Conservation (phyloP, 2,329 filamentous ascomycete species). For the Lasiodiplodia sp. region DNA sequence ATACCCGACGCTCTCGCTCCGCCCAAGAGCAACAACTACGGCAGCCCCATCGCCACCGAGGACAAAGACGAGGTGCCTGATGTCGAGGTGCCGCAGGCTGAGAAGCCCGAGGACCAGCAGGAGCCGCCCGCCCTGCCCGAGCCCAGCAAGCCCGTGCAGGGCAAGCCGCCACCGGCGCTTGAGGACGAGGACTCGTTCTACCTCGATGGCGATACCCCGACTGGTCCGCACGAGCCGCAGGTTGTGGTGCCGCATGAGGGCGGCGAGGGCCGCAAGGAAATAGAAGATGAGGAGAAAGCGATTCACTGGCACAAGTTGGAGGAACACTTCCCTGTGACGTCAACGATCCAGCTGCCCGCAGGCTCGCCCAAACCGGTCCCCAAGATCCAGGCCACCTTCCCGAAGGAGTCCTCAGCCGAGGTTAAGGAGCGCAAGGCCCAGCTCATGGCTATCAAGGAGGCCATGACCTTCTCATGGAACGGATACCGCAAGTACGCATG, state of each 20-base stretch:
- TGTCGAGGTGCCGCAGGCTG: constrained; percentile 43
- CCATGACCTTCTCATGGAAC: constrained; percentile 80
- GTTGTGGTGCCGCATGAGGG: constrained; percentile 15
- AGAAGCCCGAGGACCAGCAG: constrained; percentile 31
- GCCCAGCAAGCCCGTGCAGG: constrained; percentile 23
- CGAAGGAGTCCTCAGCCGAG: constrained; percentile 63
- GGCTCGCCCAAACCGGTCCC: constrained; percentile 75
- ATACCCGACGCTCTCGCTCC: constrained; percentile 19
- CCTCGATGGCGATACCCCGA: constrained; percentile 3
- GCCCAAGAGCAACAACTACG: constrained; percentile 36
- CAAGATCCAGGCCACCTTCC: constrained; percentile 77
- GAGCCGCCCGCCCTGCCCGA: constrained; percentile 27
- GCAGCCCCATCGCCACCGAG: constrained; percentile 29
- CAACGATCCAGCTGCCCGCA: constrained; percentile 78
- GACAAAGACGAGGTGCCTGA: constrained; percentile 42
- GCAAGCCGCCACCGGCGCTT: constrained; percentile 16
- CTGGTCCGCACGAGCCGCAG: constrained; percentile 1
- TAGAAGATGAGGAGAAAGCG: constrained; percentile 5
- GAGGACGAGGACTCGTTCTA: constrained; percentile 14
- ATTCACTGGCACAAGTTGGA: constrained; percentile 76
- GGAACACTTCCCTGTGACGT: constrained; percentile 81
- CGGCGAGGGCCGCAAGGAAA: constrained; percentile 27
- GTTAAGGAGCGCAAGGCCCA: constrained; percentile 67
- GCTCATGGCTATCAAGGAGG: constrained; percentile 71
- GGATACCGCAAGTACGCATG: constrained; percentile 83